Base-by-base conservation (phyloP, 345 rosid genomes). In the Populus tremula region DNA sequence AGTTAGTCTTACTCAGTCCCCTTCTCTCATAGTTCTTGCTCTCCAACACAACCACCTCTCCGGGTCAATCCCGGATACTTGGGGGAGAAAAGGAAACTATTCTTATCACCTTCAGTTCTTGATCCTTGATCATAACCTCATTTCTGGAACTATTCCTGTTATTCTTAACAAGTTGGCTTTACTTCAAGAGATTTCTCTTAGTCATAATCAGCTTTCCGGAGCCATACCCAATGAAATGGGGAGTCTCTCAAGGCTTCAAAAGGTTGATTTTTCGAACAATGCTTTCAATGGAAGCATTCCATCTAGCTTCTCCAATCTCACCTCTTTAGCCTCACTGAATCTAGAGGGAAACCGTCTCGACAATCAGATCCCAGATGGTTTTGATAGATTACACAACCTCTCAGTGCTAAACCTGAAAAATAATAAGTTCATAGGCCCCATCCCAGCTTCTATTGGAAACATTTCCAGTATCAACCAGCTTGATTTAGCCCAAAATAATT, bases 211-310 rank as follows among this genome's bases (percentile, higher is more conserved):
- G 79, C 88, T 94, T 78, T 76, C 85, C 0, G 94, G 93, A 35
- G 25, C 80, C 72, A 79, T 91, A 56, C 96, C 93, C 38, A 43
- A 56, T 66, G 93, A 90, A 70, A 70, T 86, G 2, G 92, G 96
- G 47, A 77, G 50, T 17, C 86, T 93, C 35, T 75, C 83, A 25
- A 72, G 75, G 71, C 89, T 95, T 5, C 89, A 87, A 17, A 87
- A 72, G 69, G 81, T 95, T 43, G 97, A 92, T 85, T 80, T 95
- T 5, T 95, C 98, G 20, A 82, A 82, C 86, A 95, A 95, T 80
- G 85, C 85, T 67, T 82, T 95, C 53, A 88, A 83, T 87, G 99
- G 94, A 39, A 89, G 87, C 82, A 80, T 94, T 61, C 98, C 97
- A 20, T 73, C 76, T 21, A 79, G 89, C 68, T 85, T 94, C 81